phyloP scores from a whole-genome alignment of 345 rosid genomes.

The Lagerstroemia speciosa region DNA sequence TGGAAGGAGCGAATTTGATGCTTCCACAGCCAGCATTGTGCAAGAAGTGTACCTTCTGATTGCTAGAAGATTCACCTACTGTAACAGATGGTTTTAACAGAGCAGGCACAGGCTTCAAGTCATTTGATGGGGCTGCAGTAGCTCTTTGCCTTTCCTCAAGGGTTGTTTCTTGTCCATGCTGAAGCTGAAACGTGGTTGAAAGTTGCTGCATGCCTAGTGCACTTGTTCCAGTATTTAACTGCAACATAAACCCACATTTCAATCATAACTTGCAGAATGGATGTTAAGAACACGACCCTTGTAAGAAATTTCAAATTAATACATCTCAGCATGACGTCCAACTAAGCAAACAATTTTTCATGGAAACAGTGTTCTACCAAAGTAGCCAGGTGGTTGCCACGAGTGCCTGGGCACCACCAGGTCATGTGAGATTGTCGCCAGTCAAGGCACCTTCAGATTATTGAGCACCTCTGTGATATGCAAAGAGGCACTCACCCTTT shows the following conservation, averaged over 20 bases:
- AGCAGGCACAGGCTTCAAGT: conserved; percentile 34
- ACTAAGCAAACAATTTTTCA: not conserved
- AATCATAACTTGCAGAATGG: not conserved
- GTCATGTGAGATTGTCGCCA: not conserved
- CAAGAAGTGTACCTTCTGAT: conserved; percentile 43
- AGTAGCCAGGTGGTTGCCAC: not conserved
- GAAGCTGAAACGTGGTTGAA: conserved; percentile 43
- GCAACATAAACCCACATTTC: conserved; percentile 13
- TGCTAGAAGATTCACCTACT: conserved; percentile 38
- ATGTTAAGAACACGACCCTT: not conserved
- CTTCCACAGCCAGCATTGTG: not conserved
- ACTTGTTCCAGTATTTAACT: conserved; percentile 37
- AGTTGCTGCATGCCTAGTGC: conserved; percentile 38
- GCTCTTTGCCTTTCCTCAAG: conserved; percentile 51
- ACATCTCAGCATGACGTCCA: not conserved
- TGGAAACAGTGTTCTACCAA: not conserved
- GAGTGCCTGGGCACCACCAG: not conserved
- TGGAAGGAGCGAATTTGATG: not conserved
- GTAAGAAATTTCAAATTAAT: not conserved
- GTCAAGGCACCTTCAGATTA: too few relatives aligned
- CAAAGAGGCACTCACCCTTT: not conserved
- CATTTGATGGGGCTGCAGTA: conserved; percentile 27
- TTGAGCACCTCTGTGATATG: not conserved
- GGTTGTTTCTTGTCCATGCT: conserved; percentile 46
- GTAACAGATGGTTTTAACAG: conserved; percentile 32